A percentile compares a stretch with the other conserved stretches of the same genome.
These are phyloP conservation scores for Fennellomyces sp. DNA, from an alignment of 371 early-diverging fungal genomes.

Conservation along the genomic window DNA sequence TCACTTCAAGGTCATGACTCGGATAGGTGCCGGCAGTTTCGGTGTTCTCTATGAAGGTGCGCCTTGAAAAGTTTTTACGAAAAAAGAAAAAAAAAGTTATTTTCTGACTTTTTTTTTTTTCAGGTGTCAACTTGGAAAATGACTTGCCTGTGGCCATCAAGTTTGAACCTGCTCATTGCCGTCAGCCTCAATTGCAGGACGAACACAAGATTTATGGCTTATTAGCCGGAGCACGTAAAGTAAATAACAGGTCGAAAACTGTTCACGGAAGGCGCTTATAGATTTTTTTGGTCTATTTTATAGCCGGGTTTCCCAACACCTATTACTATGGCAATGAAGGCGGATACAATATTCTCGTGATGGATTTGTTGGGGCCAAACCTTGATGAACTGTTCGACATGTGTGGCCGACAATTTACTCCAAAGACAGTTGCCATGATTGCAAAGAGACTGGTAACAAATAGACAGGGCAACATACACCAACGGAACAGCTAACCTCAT, in stretches of 20 bases:
- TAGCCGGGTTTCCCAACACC: slow-evolving; percentile 80
- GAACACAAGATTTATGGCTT: slow-evolving; percentile 12
- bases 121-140: slow-evolving; percentile 9
- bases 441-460: slow-evolving; percentile 91
- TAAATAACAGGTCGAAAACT: too few species aligned
- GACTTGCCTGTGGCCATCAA: slow-evolving; percentile 14
- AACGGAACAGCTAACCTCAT: too few species aligned
- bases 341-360: slow-evolving; percentile 85
- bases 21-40: slow-evolving; percentile 19
- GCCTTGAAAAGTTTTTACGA: too few species aligned
- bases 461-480: too few species aligned
- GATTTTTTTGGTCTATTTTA: not conserved
- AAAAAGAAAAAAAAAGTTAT: too few species aligned
- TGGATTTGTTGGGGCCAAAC: slow-evolving; percentile 96
- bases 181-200: slow-evolving; percentile 9
- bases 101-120: not conserved
- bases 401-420: slow-evolving; percentile 92
- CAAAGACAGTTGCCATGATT: slow-evolving; percentile 96
- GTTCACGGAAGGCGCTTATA: not conserved
- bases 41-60: slow-evolving; percentile 22
- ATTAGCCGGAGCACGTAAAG: slow-evolving; percentile 11
- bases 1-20: slow-evolving; percentile 4
- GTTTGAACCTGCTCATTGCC: slow-evolving; percentile 11
- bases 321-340: slow-evolving; percentile 95
- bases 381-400: slow-evolving; percentile 97